A percentile compares a stretch with the other conserved stretches of the same genome.
phyloP scores from a whole-genome alignment of 768 basidiomycete genomes.

The Russula sp. region DNA sequence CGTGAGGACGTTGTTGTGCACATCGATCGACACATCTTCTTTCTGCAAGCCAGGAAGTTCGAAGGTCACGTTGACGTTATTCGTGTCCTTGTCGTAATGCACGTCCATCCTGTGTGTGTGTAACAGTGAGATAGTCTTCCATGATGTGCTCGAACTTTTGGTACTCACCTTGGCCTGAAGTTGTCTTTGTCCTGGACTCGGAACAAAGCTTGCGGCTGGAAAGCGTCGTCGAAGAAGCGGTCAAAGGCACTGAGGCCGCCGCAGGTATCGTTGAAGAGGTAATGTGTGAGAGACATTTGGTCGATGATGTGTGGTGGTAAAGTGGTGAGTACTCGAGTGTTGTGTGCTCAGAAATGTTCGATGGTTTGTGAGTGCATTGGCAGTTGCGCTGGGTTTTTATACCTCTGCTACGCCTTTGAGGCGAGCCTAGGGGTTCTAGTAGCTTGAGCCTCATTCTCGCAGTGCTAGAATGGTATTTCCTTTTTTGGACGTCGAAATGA shows the following conservation, averaged over 20 bases:
- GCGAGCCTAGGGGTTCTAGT: neutral
- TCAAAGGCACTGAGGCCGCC: slow-evolving; percentile 3
- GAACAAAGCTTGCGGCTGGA: neutral
- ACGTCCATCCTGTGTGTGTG: slow-evolving; percentile 45
- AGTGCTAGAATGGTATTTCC: neutral
- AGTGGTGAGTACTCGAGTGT: neutral
- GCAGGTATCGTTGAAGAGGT: slow-evolving; percentile 1
- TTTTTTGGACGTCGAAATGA: neutral
- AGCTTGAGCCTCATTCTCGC: neutral
- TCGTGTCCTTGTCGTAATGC: slow-evolving; percentile 46
- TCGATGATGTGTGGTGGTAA: too few species aligned
- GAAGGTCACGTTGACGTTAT: slow-evolving; percentile 51
- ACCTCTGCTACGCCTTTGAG: neutral
- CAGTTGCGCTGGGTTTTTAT: neutral
- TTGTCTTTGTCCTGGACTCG: neutral
- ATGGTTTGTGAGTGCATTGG: neutral
- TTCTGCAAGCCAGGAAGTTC: slow-evolving; percentile 55
- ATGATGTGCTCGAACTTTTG: neutral
- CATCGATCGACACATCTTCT: slow-evolving; percentile 50
- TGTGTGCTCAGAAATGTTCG: neutral
- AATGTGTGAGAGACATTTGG: slow-evolving; percentile 6
- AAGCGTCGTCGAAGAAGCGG: slow-evolving; percentile 15
- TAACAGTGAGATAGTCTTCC: neutral
- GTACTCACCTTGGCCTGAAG: slow-evolving; percentile 14
- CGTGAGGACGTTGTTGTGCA: slow-evolving; percentile 48